Evolutionary conservation across 768 basidiomycete species (phyloP).

Genomic region (Auriculariales sp.): DNA sequence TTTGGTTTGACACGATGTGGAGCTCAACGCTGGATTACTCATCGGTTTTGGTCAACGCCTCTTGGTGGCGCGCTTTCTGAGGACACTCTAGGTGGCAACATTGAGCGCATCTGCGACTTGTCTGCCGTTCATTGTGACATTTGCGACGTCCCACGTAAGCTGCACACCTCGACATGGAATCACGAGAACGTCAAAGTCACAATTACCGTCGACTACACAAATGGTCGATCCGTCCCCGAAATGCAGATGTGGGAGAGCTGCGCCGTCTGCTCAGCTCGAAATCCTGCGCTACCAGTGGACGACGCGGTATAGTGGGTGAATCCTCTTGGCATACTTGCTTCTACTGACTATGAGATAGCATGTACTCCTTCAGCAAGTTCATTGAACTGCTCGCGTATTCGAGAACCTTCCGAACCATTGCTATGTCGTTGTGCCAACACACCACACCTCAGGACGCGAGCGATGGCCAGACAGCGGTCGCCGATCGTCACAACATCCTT

Average conservation of each 20-base stretch:
- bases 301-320: constrained; percentile 38
- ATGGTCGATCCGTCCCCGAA: constrained; percentile 10
- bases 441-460: constrained; percentile 9
- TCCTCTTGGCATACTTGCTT: background rate
- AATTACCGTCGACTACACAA: constrained; percentile 6
- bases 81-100: constrained; percentile 3
- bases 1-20: constrained; percentile 23
- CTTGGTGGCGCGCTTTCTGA: constrained; percentile 7
- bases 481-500: constrained; percentile 20
- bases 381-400: constrained; percentile 40
- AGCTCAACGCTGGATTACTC: constrained; percentile 34
- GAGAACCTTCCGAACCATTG: constrained; percentile 18
- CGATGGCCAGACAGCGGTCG: constrained; percentile 12
- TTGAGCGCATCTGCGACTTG: constrained; percentile 4
- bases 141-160: constrained; percentile 17
- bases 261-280: constrained; percentile 26
- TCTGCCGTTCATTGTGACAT: constrained; percentile 10
- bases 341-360: constrained; percentile 16
- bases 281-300: constrained; percentile 22
- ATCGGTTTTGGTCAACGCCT: constrained; percentile 33
- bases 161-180: constrained; percentile 32
- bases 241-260: constrained; percentile 38
- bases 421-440: constrained; percentile 34
- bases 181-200: constrained; percentile 19
- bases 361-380: constrained; percentile 44